A percentile compares a stretch with the other conserved stretches of the same genome.
Conservation (phyloP, 2,329 filamentous ascomycete species). For the Exophiala sp. region DNA sequence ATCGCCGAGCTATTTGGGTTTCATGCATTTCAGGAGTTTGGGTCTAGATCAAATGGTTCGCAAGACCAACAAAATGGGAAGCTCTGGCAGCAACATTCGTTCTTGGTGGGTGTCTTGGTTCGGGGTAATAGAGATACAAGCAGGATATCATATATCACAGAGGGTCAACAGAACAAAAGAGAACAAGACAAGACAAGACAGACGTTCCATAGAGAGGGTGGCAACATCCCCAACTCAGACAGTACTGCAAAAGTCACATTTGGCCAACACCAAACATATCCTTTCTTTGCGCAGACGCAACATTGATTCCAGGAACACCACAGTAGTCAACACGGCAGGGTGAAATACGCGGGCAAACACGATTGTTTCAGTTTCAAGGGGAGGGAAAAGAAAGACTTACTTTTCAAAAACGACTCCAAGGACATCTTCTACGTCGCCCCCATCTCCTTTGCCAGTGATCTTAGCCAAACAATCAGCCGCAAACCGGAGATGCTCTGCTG, state of each 20-base stretch:
- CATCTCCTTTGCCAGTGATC: slow-evolving; percentile 80
- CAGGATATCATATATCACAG: not conserved
- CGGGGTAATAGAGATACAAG: not conserved
- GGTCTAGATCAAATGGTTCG: not conserved
- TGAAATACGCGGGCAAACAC: too few relatives aligned
- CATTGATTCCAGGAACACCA: too few relatives aligned
- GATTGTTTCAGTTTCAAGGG: too few relatives aligned
- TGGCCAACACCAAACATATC: slow-evolving; percentile 4
- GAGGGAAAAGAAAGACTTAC: slow-evolving; percentile 48
- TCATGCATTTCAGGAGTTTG: slow-evolving; percentile 1
- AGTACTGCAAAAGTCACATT: not conserved
- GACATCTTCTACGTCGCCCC: slow-evolving; percentile 85
- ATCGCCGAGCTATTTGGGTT: not conserved
- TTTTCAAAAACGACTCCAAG: slow-evolving; percentile 97
- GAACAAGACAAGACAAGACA: not conserved
- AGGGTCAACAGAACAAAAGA: slow-evolving; percentile 16
- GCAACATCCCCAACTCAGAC: slow-evolving; percentile 7
- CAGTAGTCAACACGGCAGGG: too few relatives aligned
- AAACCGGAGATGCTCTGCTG: slow-evolving; percentile 78
- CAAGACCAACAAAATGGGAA: slow-evolving; percentile 5
- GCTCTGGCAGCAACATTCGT: not conserved
- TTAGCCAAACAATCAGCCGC: slow-evolving; percentile 74
- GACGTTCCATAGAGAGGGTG: slow-evolving; percentile 3
- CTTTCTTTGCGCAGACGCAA: not conserved
- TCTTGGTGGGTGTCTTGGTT: not conserved